Base-by-base conservation (phyloP, 1,284 basidiomycete species). In the Fomitopsis betulina region DNA sequence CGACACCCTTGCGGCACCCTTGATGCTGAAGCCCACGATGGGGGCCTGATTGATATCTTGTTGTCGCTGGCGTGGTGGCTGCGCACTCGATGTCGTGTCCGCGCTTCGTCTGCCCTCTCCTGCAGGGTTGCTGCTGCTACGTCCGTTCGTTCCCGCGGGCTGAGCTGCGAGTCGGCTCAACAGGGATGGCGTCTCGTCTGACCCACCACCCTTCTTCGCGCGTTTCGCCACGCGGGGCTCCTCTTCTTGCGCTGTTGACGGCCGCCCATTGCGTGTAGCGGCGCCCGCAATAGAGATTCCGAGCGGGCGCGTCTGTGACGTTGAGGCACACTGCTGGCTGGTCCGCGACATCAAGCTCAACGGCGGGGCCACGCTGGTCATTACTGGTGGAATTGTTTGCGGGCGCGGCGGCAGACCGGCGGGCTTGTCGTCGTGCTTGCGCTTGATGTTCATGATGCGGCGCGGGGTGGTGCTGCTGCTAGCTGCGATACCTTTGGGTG, bases 1-100 rank as follows among this genome's bases (percentile, higher is more conserved):
- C 19, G 68, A 61, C 19, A 67, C 67, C 52, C 61, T 72, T 39
- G 83, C 84, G 23, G 84, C 84, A 43, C 85, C 85, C 64, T 80
- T 81, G 60, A 84, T 84, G 62, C 79, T 82, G 59, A 73, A 76
- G 38, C 79, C 81, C 38, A 70, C 72, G 40, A 68, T 67, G 9
- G 72, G 72, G 60, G 64, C 66, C 60, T 68, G 69, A 68, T 72
- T 70, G 60, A 67, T 63, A 55, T 74, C 70, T 32, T 64, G 43
- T n/a, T 56, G 62, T 30, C 66, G 64, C 54, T 25, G 40, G 43
- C 56, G 57, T 30, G 45, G 25, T 13, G 58, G 47, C 1, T 37
- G 52, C 3, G 43, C 23, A 13, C 43, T 25, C 13, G 53, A 40
- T 13, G 65, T 53, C 8, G 61, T 37, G 30, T 66, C 66, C 2